Evolutionary conservation across 2,329 filamentous ascomycete species (phyloP), one percentile per base, ranked within the genome.

Genomic region (Botrytis paeoniae): DNA sequence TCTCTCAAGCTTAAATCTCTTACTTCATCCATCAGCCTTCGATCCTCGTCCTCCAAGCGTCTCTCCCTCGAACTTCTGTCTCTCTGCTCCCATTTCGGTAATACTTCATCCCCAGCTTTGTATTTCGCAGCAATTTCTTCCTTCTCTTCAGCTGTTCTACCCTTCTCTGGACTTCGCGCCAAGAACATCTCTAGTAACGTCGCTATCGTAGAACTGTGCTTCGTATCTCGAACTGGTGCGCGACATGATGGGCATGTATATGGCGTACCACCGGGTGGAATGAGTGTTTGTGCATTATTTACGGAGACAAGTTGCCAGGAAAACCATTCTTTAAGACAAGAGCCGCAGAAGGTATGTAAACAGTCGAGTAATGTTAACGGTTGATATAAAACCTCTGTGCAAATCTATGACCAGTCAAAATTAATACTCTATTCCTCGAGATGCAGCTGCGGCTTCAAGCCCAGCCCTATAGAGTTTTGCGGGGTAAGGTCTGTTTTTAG

Each of bases 281-380:
- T 70, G 25, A 79, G 74, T 43, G 74, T 76, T 62, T 76, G 75
- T 37, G 76, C 74, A 69, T 77, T 79, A 68, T 76, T 78, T 64
- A 74, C 72, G 16, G 77, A 75, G 35, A 74, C 76, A 25, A 78
- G 75, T 82, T 97, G 94, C 82, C 90, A 96, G 75, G 86, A 85
- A 81, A 98, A 99, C 96, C 96, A 99, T 85, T 97, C 94, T 82
- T 97, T 97, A 74, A 98, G 83, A 81, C 96, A 99, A 57, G 93
- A 92, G 76, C 95, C 96, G 85, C 96, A 99, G 83, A 97, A 99
- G 63, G 95, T 98, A 83, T 97, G 94, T 62, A 97, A 89, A 81
- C 94, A 97, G 85, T 97, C 93, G 82, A 97, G 92, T 68, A 97
- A 89, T 41, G 94, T 97, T 76, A 97, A 87, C 48, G 95, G 94